Evolutionary conservation across 2,329 filamentous ascomycete species (phyloP).

Genomic region (Phoma sp.): DNA sequence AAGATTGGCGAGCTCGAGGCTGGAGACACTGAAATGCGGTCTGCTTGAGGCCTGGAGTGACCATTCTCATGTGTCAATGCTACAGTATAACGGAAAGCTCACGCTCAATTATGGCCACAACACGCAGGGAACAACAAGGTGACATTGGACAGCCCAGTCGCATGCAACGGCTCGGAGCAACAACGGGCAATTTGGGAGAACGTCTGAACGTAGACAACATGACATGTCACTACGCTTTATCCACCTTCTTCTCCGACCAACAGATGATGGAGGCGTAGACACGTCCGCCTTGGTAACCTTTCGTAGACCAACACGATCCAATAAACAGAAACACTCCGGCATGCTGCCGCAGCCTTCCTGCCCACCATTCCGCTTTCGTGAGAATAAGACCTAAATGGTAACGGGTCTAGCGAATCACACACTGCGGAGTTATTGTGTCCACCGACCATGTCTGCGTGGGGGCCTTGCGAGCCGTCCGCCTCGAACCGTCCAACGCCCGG

Average conservation of each 20-base stretch:
- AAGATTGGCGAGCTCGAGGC: conserved; percentile 43
- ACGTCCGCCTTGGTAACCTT: conserved; percentile 1
- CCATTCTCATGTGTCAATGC: conserved; percentile 13
- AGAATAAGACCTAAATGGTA: not conserved
- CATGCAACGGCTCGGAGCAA: conserved; percentile 24
- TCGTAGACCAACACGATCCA: conserved; percentile 3
- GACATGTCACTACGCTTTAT: conserved; percentile 19
- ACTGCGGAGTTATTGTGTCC: conserved; percentile 2
- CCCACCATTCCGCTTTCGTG: not conserved
- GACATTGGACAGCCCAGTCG: conserved; percentile 4
- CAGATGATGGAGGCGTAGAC: conserved; percentile 1
- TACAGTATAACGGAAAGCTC: conserved; percentile 33
- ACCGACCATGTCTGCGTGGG: conserved; percentile 1
- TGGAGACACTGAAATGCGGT: conserved; percentile 43
- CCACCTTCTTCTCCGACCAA: conserved; percentile 1
- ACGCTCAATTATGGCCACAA: conserved; percentile 29
- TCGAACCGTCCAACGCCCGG: not conserved
- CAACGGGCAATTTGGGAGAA: conserved; percentile 22
- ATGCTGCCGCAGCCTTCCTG: not conserved
- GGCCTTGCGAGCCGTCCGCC: not conserved
- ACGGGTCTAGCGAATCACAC: conserved; percentile 3
- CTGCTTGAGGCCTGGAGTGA: conserved; percentile 20
- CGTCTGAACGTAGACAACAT: conserved; percentile 15
- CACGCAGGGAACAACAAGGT: conserved; percentile 13
- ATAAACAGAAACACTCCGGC: not conserved